Evolutionary conservation across 805 yeast species (phyloP).

Genomic region (Wickerhamiella brachini): DNA sequence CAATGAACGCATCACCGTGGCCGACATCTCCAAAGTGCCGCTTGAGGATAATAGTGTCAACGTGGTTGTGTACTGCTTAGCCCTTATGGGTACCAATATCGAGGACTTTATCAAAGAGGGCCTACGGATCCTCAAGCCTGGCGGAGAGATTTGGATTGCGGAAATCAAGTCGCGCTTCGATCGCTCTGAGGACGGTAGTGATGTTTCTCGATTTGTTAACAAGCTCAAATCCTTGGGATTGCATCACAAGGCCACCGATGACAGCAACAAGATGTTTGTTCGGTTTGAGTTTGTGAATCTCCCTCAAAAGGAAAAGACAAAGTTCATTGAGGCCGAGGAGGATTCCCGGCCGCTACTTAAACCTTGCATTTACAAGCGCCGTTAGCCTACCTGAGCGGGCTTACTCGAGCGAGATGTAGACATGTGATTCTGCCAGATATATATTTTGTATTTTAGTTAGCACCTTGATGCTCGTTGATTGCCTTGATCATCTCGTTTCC

Average conservation of each 20-base stretch:
- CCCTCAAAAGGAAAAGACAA: constrained; percentile 31
- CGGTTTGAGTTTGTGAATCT: constrained; percentile 81
- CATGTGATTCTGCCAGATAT: too few relatives aligned
- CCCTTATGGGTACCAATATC: constrained; percentile 95
- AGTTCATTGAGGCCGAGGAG: constrained; percentile 49
- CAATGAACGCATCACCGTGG: constrained; percentile 89
- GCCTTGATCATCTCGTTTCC: constrained; percentile 81
- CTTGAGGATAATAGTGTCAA: constrained; percentile 64
- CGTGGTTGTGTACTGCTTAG: constrained; percentile 83
- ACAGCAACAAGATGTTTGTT: constrained; percentile 82
- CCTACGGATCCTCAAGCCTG: constrained; percentile 67
- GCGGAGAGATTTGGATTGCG: constrained; percentile 95
- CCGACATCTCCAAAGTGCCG: constrained; percentile 88
- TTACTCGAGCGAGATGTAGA: too few relatives aligned
- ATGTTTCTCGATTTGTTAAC: constrained; percentile 50
- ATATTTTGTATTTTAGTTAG: background rate
- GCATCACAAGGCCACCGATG: constrained; percentile 78
- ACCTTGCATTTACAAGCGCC: constrained; percentile 79
- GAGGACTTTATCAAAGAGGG: constrained; percentile 87
- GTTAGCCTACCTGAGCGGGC: too few relatives aligned
- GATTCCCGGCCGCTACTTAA: constrained; percentile 58
- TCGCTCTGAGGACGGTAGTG: constrained; percentile 33
- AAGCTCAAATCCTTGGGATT: constrained; percentile 66
- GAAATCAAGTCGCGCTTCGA: constrained; percentile 85
- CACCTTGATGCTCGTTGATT: constrained; percentile 15